Evolutionary conservation across 169 alveolate genomes (phyloP).

Genomic region (Eimeria tenella): DNA sequence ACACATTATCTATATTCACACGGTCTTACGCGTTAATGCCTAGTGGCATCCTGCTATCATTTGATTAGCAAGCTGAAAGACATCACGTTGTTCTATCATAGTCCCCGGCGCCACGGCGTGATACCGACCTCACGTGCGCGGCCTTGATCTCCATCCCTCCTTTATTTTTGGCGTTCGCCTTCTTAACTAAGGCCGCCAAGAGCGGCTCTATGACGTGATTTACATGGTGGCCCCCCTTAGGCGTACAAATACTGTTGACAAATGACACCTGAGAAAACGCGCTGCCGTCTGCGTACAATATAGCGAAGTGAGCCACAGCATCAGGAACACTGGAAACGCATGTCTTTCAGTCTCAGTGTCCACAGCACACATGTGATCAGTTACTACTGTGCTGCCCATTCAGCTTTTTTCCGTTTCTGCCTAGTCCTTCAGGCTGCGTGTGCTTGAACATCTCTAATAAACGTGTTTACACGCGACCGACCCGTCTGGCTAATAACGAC

Average conservation of each 20-base stretch:
- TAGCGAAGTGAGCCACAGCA: not conserved
- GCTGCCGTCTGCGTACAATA: conserved; percentile 60
- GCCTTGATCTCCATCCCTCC: conserved; percentile 95
- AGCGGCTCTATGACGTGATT: conserved; percentile 97
- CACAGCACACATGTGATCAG: too few relatives aligned
- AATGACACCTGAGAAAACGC: conserved; percentile 97
- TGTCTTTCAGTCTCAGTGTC: not conserved
- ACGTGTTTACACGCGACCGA: not conserved
- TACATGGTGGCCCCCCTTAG: conserved; percentile 99
- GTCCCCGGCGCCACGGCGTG: not conserved
- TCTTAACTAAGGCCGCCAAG: conserved; percentile 92
- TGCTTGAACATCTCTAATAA: not conserved
- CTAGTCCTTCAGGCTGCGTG: not conserved
- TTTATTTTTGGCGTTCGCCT: conserved; percentile 96
- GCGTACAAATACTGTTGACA: conserved; percentile 98
- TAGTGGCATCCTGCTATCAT: too few relatives aligned
- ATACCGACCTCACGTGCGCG: conserved; percentile 91
- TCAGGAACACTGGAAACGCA: not conserved
- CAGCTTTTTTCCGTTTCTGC: not conserved
- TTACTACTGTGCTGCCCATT: too few relatives aligned
- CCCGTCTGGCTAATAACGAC: conserved; percentile 88
- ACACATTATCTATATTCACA: too few relatives aligned
- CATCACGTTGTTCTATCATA: too few relatives aligned
- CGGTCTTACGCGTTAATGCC: too few relatives aligned
- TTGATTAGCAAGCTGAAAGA: too few relatives aligned